These are phyloP conservation scores for Aspergillus caelatus DNA, from an alignment of 2,329 filamentous ascomycete species.

Conservation along the genomic window DNA sequence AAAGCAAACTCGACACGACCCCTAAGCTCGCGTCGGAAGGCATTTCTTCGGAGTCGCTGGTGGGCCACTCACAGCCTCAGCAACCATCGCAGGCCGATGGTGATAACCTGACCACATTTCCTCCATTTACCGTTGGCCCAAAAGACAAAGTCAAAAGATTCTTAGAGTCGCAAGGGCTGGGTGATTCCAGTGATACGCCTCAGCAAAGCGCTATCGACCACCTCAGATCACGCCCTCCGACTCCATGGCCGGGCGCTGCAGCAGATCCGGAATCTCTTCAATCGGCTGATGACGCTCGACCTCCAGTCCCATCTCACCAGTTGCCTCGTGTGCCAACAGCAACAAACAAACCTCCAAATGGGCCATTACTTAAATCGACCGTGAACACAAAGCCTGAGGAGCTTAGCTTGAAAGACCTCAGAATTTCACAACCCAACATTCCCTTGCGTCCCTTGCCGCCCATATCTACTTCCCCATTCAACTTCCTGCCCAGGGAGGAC, in stretches of 20 bases:
- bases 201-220: not conserved
- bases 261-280: not conserved
- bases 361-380: not conserved
- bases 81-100: not conserved
- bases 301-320: not conserved
- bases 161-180: not conserved
- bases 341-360: not conserved
- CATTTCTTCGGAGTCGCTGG: not conserved
- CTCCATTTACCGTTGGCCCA: not conserved
- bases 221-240: not conserved
- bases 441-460: not conserved
- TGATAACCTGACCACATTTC: not conserved
- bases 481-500: not conserved
- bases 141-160: not conserved
- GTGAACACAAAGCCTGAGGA: not conserved
- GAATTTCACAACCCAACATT: not conserved
- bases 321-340: not conserved
- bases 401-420: not conserved
- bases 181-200: not conserved
- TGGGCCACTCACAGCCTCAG: not conserved
- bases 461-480: not conserved
- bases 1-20: not conserved
- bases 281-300: not conserved
- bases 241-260: not conserved
- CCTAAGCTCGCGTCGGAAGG: not conserved